These are phyloP conservation scores for Chernovozyma aurita DNA, from an alignment of 1,139 yeast species.

Conservation along the genomic window DNA sequence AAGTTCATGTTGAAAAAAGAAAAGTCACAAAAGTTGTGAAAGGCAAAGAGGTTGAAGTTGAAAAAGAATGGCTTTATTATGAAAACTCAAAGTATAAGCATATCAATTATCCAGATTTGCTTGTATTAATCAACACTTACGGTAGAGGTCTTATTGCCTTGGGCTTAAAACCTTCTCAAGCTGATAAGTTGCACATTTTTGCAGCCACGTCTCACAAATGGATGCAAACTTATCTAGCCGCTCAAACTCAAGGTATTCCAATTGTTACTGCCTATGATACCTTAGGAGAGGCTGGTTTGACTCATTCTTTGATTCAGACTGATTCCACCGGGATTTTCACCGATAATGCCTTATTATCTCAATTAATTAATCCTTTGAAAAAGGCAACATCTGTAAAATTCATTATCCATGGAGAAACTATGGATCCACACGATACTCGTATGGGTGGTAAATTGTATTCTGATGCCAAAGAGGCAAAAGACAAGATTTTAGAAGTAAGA, in stretches of 20 bases:
- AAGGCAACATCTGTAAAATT: constrained; percentile 58
- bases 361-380: constrained; percentile 68
- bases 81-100: constrained; percentile 73
- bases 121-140: constrained; percentile 43
- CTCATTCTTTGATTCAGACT: constrained; percentile 81
- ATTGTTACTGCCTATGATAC: constrained; percentile 97
- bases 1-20: constrained; percentile 73
- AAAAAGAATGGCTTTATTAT: constrained; percentile 83
- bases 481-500: constrained; percentile 54
- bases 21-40: constrained; percentile 70
- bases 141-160: constrained; percentile 74
- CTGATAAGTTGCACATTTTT: constrained; percentile 71
- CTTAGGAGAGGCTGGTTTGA: constrained; percentile 86
- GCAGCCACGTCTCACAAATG: constrained; percentile 84
- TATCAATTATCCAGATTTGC: constrained; percentile 59
- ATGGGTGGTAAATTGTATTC: constrained; percentile 52
- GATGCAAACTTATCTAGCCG: constrained; percentile 84
- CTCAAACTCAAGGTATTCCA: constrained; percentile 74
- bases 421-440: constrained; percentile 62
- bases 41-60: constrained; percentile 67
- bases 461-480: constrained; percentile 54
- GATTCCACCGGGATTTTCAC: constrained; percentile 75
- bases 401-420: constrained; percentile 66
- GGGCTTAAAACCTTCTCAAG: constrained; percentile 65
- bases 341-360: constrained; percentile 66